Evolutionary conservation across 192 early-diverging fungal genomes (phyloP).

Genomic region (Cetraspora pellucida): DNA sequence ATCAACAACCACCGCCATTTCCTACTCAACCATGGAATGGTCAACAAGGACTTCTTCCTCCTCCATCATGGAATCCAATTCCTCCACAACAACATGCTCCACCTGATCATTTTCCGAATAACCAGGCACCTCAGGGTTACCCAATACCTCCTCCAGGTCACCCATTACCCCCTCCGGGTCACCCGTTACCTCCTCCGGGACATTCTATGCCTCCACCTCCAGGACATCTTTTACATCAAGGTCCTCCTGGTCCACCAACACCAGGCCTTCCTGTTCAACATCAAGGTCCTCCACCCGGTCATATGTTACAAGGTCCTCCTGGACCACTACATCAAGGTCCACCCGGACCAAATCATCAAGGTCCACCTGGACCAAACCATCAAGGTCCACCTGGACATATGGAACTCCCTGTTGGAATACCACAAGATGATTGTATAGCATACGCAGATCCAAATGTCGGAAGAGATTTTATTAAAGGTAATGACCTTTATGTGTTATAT

Average conservation of each 20-base stretch:
- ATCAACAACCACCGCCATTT: conserved; percentile 12
- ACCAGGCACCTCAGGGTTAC: not conserved
- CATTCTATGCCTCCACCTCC: not conserved
- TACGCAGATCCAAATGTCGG: conserved; percentile 24
- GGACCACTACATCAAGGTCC: not conserved
- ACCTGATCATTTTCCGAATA: no score
- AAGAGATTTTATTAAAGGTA: conserved; percentile 32
- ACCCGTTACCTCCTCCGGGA: not conserved
- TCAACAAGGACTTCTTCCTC: conserved; percentile 3
- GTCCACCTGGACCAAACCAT: conserved; percentile 6
- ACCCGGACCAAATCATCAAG: not conserved
- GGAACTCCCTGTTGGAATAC: not conserved
- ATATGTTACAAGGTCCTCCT: not conserved
- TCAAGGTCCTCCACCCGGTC: not conserved
- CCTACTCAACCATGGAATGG: not conserved
- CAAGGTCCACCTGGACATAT: not conserved
- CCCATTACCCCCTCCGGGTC: not conserved
- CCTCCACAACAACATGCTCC: not conserved
- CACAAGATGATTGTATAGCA: conserved; percentile 6
- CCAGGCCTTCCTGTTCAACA: not conserved
- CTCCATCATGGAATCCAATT: conserved; percentile 23
- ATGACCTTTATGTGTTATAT: not conserved
- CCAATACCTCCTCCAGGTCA: conserved; percentile 6
- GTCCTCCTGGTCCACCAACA: conserved; percentile 8
- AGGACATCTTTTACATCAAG: not conserved